A percentile compares a stretch with the other conserved stretches of the same genome.
Evolutionary conservation across 2,329 filamentous ascomycete species (phyloP).

Genomic region (Setomelanomma holmii): DNA sequence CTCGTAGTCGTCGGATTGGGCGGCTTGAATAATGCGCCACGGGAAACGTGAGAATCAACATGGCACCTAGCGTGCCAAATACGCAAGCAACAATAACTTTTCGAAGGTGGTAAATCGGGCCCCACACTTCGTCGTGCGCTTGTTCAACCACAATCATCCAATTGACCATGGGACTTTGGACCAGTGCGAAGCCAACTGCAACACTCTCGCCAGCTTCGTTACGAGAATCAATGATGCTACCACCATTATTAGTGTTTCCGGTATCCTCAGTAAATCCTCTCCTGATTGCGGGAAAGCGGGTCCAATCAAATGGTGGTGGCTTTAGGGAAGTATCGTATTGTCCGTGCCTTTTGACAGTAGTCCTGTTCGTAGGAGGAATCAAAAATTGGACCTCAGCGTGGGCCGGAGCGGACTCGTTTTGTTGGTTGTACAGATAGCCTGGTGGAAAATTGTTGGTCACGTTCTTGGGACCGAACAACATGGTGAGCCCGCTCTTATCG

Average conservation of each 20-base stretch:
- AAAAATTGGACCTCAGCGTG: conserved; percentile 41
- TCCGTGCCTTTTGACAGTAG: conserved; percentile 29
- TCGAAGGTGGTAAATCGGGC: conserved; percentile 75
- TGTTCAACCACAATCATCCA: conserved; percentile 88
- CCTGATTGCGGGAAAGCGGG: conserved; percentile 68
- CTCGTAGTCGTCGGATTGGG: conserved; percentile 78
- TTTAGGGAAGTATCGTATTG: conserved; percentile 33
- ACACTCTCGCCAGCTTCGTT: conserved; percentile 77
- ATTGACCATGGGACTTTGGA: conserved; percentile 71
- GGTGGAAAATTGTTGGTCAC: conserved; percentile 64
- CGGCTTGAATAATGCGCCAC: conserved; percentile 82
- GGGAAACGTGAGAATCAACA: conserved; percentile 75
- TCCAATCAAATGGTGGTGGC: conserved; percentile 62
- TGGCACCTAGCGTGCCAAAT: conserved; percentile 78
- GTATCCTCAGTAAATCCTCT: conserved; percentile 62
- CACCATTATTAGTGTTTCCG: conserved; percentile 68
- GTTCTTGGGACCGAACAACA: conserved; percentile 73
- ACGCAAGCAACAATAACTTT: conserved; percentile 84
- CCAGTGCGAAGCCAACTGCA: conserved; percentile 80
- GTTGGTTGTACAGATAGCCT: conserved; percentile 39
- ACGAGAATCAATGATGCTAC: conserved; percentile 69
- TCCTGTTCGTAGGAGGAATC: conserved; percentile 40
- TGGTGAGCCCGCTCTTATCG: conserved; percentile 71
- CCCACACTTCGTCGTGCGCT: conserved; percentile 74
- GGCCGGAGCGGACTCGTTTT: conserved; percentile 26